Evolutionary conservation across 495 filamentous ascomycete species (phyloP).

Genomic region (Penicillium waksmanii): DNA sequence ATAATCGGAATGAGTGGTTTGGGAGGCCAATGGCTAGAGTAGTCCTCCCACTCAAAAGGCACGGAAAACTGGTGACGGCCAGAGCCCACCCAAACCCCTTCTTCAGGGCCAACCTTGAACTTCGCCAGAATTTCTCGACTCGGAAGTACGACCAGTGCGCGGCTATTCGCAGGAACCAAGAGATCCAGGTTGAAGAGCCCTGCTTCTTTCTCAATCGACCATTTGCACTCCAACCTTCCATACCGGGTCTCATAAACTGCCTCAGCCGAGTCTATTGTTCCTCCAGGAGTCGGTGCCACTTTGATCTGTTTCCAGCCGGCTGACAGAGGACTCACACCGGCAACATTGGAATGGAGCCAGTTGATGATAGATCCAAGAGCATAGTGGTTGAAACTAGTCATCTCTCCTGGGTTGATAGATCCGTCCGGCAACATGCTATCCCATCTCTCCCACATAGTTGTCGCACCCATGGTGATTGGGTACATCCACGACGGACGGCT

Average conservation of each 20-base stretch:
- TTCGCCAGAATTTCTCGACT: background rate
- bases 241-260: slow-evolving; percentile 7
- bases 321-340: slow-evolving; percentile 25
- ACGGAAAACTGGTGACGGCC: background rate
- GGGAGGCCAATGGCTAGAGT: background rate
- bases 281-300: slow-evolving; percentile 7
- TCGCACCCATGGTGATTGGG: slow-evolving; percentile 55
- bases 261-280: slow-evolving; percentile 4
- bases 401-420: slow-evolving; percentile 54
- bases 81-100: background rate
- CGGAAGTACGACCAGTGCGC: slow-evolving; percentile 6
- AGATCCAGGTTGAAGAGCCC: slow-evolving; percentile 6
- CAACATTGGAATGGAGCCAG: slow-evolving; percentile 37
- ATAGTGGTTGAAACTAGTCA: slow-evolving; percentile 62
- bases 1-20: slow-evolving; percentile 1
- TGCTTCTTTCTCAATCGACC: background rate
- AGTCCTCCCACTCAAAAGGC: background rate
- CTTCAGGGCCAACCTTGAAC: background rate
- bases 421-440: slow-evolving; percentile 57
- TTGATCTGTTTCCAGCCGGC: slow-evolving; percentile 14
- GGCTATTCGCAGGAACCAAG: slow-evolving; percentile 5
- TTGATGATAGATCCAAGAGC: slow-evolving; percentile 46
- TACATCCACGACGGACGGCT: slow-evolving; percentile 55
- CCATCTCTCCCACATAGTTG: slow-evolving; percentile 63
- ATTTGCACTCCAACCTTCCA: slow-evolving; percentile 8